Evolutionary conservation across 2,329 filamentous ascomycete genomes (phyloP), one percentile per base, ranked within the genome.

Genomic region (Colletotrichum spinosum): DNA sequence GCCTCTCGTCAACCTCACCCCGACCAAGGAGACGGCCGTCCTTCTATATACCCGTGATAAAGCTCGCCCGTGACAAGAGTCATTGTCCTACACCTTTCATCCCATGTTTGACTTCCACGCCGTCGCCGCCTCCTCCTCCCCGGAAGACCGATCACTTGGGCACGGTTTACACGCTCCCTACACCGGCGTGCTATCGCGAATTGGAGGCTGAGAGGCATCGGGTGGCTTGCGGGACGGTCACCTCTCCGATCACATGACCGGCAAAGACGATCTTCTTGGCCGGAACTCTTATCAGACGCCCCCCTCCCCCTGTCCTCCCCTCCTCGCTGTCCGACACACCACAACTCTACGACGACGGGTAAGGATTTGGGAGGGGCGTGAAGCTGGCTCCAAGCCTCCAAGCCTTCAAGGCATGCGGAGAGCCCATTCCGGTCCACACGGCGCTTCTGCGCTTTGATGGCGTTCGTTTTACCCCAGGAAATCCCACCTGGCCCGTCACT

Each of bases 11-110:
- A 61, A 52, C 39, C 35, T 48, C 50, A 44, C 15, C 12, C 10
- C 35, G 25, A 25, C 25, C 25, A 13, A 51, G 48, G 46, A 61
- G 62, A 65, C 46, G 51, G 33, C 3, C 12, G 63, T 59, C 51
- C 63, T 68, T 60, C 66, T 68, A 68, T 67, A 68, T 68, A 67
- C 49, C 38, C 57, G 50, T 17, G 62, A 62, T 65, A 49, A 62
- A 62, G 41, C 48, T 17, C 45, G 58, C 46, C 42, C 45, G 38
- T 52, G 17, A 35, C 8, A 34, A 55, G 39, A 62, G 58, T 55
- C 58, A 50, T 34, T 42, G 35, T 51, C 33, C 53, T 48, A 39
- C 58, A 49, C 55, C 49, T 62, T 45, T 48, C 8, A 44, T 51
- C 41, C 58, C 48, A 57, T 37, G 44, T 17, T 46, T n/a, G 44